Evolutionary conservation across 2,329 filamentous ascomycete species (phyloP).

Genomic region (Cercospora citrullina): DNA sequence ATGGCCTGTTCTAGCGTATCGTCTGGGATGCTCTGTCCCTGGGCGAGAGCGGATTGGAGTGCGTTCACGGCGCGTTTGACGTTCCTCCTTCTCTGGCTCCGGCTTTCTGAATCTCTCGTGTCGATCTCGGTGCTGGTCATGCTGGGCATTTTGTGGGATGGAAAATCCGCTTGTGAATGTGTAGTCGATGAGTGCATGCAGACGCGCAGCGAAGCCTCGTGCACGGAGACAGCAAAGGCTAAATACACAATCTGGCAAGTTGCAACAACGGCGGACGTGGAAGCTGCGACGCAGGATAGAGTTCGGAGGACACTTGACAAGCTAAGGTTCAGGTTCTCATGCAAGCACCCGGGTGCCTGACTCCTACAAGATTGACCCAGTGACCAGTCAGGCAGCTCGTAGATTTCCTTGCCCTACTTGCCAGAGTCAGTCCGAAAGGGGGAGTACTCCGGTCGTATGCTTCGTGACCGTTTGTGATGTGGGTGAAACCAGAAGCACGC

Average conservation of each 20-base stretch:
- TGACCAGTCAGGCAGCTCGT: neutral
- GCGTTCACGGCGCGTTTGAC: constrained; percentile 10
- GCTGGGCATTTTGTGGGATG: constrained; percentile 1
- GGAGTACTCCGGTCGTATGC: neutral
- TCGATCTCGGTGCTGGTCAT: constrained; percentile 1
- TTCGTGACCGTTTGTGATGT: neutral
- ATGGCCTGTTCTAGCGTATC: constrained; percentile 17
- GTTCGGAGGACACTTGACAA: constrained; percentile 8
- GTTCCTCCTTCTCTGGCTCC: constrained; percentile 3
- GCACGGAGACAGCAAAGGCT: neutral
- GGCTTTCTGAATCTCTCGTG: constrained; percentile 2
- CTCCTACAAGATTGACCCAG: neutral
- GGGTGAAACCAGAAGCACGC: neutral
- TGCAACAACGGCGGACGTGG: neutral
- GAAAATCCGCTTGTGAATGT: neutral
- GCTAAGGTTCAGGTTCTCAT: constrained; percentile 10
- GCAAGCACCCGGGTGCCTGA: neutral
- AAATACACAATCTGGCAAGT: neutral
- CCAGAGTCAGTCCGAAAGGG: neutral
- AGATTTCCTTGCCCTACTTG: neutral
- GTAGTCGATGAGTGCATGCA: neutral
- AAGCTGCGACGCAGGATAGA: neutral
- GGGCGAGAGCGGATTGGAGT: constrained; percentile 8
- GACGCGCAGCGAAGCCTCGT: neutral
- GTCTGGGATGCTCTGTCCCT: constrained; percentile 7